Conservation (phyloP, 352 stramenopile genomes). For the Globisporangium yorkense region DNA sequence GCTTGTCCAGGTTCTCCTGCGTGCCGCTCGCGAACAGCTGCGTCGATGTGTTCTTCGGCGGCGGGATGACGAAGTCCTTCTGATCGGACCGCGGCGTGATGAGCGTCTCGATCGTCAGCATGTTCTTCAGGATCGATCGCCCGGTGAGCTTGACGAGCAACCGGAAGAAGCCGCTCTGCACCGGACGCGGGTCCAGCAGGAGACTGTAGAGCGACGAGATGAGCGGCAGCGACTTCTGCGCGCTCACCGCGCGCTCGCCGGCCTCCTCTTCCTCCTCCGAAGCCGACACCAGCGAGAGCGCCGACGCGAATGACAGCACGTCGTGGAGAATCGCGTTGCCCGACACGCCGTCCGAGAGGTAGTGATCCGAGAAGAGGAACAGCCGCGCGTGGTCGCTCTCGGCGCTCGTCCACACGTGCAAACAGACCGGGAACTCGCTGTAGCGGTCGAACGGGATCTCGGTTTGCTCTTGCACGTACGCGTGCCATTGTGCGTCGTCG, state of each 20-base stretch:
- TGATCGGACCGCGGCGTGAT: slow-evolving; percentile 24
- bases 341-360: slow-evolving; percentile 34
- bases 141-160: slow-evolving; percentile 22
- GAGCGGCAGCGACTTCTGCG: slow-evolving; percentile 13
- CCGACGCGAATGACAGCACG: slow-evolving; percentile 11
- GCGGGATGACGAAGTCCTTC: slow-evolving; percentile 19
- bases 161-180: slow-evolving; percentile 14
- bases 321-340: slow-evolving; percentile 33
- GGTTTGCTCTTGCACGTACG: background rate
- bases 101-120: slow-evolving; percentile 17
- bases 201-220: slow-evolving; percentile 34
- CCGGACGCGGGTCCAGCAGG: slow-evolving; percentile 16
- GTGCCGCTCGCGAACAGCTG: slow-evolving; percentile 22
- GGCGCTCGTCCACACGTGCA: slow-evolving; percentile 17
- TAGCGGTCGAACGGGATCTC: slow-evolving; percentile 2
- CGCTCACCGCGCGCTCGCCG: slow-evolving; percentile 3
- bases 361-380: slow-evolving; percentile 46
- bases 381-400: slow-evolving; percentile 19
- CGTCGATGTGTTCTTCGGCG: slow-evolving; percentile 21
- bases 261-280: background rate
- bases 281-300: slow-evolving; percentile 1
- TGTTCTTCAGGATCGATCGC: slow-evolving; percentile 18
- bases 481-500: background rate
- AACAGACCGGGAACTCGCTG: slow-evolving; percentile 11
- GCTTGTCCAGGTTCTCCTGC: slow-evolving; percentile 15